Evolutionary conservation across 257 asterid genomes (phyloP).

Genomic region (Rubia yunnanensis): DNA sequence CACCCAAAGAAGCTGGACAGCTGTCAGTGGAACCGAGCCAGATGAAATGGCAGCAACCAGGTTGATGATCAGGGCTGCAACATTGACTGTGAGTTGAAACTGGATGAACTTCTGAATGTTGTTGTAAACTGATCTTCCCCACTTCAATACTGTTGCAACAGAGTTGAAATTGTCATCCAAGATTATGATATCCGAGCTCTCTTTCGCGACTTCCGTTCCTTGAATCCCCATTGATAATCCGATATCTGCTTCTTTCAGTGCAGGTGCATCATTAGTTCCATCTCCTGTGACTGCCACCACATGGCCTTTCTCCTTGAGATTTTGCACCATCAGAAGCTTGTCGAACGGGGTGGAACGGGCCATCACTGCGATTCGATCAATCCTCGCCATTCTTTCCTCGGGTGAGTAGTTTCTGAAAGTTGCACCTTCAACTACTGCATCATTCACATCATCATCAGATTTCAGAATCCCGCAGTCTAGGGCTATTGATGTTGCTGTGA

Average conservation of each 20-base stretch:
- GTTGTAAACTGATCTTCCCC: conserved; percentile 18
- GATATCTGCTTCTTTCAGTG: conserved; percentile 15
- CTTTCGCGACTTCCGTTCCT: conserved; percentile 18
- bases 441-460: neutral
- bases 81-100: conserved; percentile 17
- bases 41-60: conserved; percentile 13
- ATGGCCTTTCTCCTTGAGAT: conserved; percentile 11
- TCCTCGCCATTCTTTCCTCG: conserved; percentile 11
- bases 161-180: conserved; percentile 16
- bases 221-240: conserved; percentile 18
- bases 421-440: conserved; percentile 13
- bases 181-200: conserved; percentile 19
- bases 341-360: conserved; percentile 14
- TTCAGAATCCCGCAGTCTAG: conserved; percentile 15
- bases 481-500: conserved; percentile 14
- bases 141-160: conserved; percentile 10
- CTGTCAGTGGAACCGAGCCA: conserved; percentile 12
- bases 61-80: conserved; percentile 18
- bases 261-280: conserved; percentile 19
- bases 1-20: conserved; percentile 17
- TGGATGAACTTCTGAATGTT: conserved; percentile 20
- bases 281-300: conserved; percentile 21
- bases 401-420: conserved; percentile 15
- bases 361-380: conserved; percentile 8
- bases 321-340: conserved; percentile 14